A percentile compares a stretch with the other conserved stretches of the same genome.
Evolutionary conservation across 2,329 filamentous ascomycete genomes (phyloP).

Genomic region (Trichoderma koningii): DNA sequence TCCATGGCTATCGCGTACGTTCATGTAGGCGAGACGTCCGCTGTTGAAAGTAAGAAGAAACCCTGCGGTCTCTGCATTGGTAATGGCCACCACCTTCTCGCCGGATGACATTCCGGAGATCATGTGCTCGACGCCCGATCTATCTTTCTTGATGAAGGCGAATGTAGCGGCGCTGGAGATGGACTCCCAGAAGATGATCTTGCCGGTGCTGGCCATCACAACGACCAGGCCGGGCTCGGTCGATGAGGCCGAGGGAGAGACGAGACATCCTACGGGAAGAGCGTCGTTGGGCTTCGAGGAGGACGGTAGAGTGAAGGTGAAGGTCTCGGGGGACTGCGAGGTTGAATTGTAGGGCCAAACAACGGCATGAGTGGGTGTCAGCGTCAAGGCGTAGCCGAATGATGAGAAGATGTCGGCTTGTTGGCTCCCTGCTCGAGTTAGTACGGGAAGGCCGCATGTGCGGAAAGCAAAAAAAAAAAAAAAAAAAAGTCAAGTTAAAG

Average conservation of each 20-base stretch:
- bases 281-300: slow-evolving; percentile 68
- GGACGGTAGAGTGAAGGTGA: slow-evolving; percentile 77
- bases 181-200: slow-evolving; percentile 92
- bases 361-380: slow-evolving; percentile 80
- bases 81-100: slow-evolving; percentile 74
- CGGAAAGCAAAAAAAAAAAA: slow-evolving; percentile 1
- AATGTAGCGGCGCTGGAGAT: slow-evolving; percentile 85
- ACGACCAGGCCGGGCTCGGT: slow-evolving; percentile 84
- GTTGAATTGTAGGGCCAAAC: slow-evolving; percentile 86
- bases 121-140: slow-evolving; percentile 73
- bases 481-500: slow-evolving; percentile 24
- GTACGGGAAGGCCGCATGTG: slow-evolving; percentile 24
- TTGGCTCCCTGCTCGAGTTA: slow-evolving; percentile 55
- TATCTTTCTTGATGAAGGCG: slow-evolving; percentile 78
- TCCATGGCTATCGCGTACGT: slow-evolving; percentile 81
- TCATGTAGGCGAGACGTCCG: slow-evolving; percentile 84
- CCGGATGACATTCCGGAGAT: slow-evolving; percentile 75
- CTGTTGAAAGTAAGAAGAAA: slow-evolving; percentile 84
- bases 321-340: slow-evolving; percentile 70
- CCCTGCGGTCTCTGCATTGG: slow-evolving; percentile 81
- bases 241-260: slow-evolving; percentile 75
- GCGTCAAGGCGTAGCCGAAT: slow-evolving; percentile 73
- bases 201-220: slow-evolving; percentile 79
- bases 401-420: slow-evolving; percentile 66
- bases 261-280: slow-evolving; percentile 79